phyloP scores from a whole-genome alignment of 2,329 filamentous ascomycete species.

The Alternaria sp. region DNA sequence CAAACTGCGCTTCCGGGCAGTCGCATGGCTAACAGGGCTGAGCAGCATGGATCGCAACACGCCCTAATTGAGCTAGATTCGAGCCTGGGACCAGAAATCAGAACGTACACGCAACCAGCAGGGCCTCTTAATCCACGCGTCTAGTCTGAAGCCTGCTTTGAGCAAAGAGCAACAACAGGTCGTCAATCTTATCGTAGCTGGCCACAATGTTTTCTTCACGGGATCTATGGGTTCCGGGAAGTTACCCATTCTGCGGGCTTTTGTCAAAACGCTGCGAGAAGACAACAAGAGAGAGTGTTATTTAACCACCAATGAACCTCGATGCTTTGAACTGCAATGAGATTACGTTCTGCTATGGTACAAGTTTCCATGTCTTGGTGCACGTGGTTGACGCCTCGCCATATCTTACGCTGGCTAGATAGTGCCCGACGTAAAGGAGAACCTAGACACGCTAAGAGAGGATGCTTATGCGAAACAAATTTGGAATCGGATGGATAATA shows the following conservation, averaged over 20 bases:
- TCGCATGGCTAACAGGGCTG: neutral
- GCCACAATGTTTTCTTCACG: constrained; percentile 71
- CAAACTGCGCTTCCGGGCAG: neutral
- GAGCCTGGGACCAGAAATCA: neutral
- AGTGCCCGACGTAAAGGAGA: neutral
- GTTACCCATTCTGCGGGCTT: constrained; percentile 63
- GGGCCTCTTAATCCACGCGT: neutral
- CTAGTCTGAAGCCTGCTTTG: neutral
- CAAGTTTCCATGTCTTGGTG: neutral
- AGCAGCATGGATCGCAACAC: neutral
- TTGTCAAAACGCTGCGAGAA: constrained; percentile 52
- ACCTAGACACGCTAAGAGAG: neutral
- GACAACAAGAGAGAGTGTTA: constrained; percentile 54
- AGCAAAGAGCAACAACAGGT: constrained; percentile 60
- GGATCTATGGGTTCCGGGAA: constrained; percentile 70
- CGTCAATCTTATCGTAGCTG: constrained; percentile 60
- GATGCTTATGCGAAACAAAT: neutral
- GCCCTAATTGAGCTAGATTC: neutral
- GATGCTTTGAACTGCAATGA: constrained; percentile 67
- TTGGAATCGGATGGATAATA: constrained; percentile 30
- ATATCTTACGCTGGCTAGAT: neutral
- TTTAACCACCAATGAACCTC: constrained; percentile 68
- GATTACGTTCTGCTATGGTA: constrained; percentile 56
- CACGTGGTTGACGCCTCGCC: neutral
- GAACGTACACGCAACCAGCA: neutral